Evolutionary conservation across 169 alveolate species (phyloP), one percentile per base, ranked within the genome.

Genomic region (Eimeria praecox): DNA sequence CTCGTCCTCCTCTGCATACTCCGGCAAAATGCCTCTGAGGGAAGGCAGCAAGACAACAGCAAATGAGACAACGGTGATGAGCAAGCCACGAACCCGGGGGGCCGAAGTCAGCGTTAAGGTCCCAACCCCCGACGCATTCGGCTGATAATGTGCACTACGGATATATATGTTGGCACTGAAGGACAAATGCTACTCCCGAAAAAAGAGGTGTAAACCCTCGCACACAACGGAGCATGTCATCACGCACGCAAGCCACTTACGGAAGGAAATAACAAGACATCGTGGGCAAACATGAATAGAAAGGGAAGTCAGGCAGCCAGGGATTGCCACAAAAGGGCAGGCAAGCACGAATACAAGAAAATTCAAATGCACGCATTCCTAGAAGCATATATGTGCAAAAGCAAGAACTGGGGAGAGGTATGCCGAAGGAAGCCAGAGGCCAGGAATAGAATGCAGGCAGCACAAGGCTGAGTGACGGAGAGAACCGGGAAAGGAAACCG

Each of bases 1-100:
- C 75, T 82, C 90, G 75, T 82, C 90, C 35, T 82, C 90, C 30
- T 82, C 90, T 54, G 90, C 90, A 52, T 82, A 82, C 90, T 82
- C 90, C 16, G 90, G 90, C 75, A 82, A 82, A 49, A 82, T 82
- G 35, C 90, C 90, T 82, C 90, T 82, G 90, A 49, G 42, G 42
- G 35, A 20, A 73, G 85, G 85, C 52, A 73, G 30, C 9, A n/a
- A 38, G 30, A 40, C 85, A 35, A 42, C 85, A 73, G 52, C 62
- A 75, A 24, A 75, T 42, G 80, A 20, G 80, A 69, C 80, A 30
- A 8, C 8, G 33, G 52, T 38, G 33, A 73, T 3, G 9, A 73
- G 54, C 54, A 38, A 6, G 40, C 75, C 75, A 2, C 75, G 6
- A 22, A 35, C 69, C n/a, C 69, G n/a, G n/a, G n/a, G n/a, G 22